Percentiles rank a stretch among this genome's conserved stretches.
Conservation (phyloP, 148 eudicot genomes). For the Suaeda aralocaspica region DNA sequence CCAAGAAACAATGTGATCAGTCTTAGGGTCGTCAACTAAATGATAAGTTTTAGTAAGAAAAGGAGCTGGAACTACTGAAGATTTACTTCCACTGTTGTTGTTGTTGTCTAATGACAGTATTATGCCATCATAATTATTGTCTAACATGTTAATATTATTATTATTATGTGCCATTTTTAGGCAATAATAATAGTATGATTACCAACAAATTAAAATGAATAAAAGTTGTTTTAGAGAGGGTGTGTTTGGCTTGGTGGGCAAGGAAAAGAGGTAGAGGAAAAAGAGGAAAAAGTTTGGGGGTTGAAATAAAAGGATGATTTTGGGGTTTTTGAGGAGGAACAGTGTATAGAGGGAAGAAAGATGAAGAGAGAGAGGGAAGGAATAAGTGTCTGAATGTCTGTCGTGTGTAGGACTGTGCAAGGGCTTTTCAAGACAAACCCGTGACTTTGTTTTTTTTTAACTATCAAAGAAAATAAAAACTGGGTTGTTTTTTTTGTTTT, state of each 20-base stretch:
- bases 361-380: conserved; percentile 30
- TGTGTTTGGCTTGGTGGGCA: not conserved
- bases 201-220: not conserved
- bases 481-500: too few species aligned
- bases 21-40: conserved; percentile 53
- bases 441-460: conserved; percentile 49
- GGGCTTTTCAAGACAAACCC: conserved; percentile 84
- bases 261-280: conserved; percentile 3
- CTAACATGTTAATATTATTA: too few species aligned
- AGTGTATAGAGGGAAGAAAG: not conserved
- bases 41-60: conserved; percentile 64
- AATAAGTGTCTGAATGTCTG: conserved; percentile 61
- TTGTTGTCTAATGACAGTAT: conserved; percentile 57
- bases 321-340: not conserved
- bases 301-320: not conserved
- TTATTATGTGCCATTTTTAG: conserved; percentile 50
- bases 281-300: not conserved
- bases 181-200: not conserved
- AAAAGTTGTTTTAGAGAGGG: not conserved
- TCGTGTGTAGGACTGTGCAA: conserved; percentile 47
- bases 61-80: conserved; percentile 64
- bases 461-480: too few species aligned
- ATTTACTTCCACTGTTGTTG: conserved; percentile 17
- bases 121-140: conserved; percentile 55
- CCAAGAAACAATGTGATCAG: conserved; percentile 88